phyloP scores from a whole-genome alignment of 768 basidiomycete species.

The Termitomyces sp. region DNA sequence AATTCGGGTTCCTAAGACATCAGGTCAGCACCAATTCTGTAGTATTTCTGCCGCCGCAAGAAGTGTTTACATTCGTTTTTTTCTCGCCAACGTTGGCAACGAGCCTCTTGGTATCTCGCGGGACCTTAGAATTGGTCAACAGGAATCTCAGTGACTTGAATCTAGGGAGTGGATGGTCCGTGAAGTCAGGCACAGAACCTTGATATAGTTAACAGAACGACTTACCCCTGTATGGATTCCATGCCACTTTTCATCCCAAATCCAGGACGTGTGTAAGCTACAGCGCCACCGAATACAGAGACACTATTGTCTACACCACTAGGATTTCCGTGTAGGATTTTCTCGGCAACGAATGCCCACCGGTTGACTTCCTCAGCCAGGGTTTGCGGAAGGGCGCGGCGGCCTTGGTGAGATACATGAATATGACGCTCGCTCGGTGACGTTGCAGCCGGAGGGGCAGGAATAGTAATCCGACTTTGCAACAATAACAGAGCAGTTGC shows the following conservation, averaged over 20 bases:
- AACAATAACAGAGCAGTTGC: constrained; percentile 77
- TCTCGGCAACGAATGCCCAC: constrained; percentile 94
- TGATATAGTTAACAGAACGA: constrained; percentile 6
- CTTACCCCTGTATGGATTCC: constrained; percentile 82
- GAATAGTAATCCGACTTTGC: constrained; percentile 59
- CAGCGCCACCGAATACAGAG: constrained; percentile 85
- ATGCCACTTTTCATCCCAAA: constrained; percentile 77
- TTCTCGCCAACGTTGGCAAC: constrained; percentile 84
- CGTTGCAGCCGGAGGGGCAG: constrained; percentile 43
- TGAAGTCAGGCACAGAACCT: constrained; percentile 9
- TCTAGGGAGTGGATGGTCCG: constrained; percentile 32
- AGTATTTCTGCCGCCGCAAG: background rate
- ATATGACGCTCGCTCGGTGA: constrained; percentile 43
- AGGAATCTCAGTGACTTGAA: constrained; percentile 90
- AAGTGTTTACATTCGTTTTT: constrained; percentile 48
- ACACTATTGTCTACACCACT: constrained; percentile 98
- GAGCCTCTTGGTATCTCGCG: constrained; percentile 90
- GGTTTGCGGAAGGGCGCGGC: constrained; percentile 54
- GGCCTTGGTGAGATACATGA: constrained; percentile 60
- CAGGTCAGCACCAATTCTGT: constrained; percentile 6
- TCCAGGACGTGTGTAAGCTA: constrained; percentile 81
- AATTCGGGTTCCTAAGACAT: constrained; percentile 70
- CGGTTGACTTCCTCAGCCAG: constrained; percentile 80
- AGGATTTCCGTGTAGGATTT: constrained; percentile 94
- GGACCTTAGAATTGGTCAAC: constrained; percentile 88